Conservation (phyloP, 495 filamentous ascomycete species). For the Neurospora intermedia region DNA sequence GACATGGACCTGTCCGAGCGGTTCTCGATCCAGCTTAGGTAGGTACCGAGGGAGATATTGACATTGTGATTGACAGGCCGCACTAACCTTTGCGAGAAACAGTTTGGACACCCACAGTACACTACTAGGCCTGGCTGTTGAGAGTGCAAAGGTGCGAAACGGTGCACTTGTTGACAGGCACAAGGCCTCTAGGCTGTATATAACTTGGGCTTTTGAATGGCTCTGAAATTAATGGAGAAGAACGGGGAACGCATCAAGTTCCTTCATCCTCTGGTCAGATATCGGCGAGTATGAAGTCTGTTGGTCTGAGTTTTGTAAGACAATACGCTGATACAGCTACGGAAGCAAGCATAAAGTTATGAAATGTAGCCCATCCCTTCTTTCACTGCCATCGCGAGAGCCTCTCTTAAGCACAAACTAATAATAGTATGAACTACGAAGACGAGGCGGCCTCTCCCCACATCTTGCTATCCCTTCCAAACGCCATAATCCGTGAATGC, state of each 20-base stretch:
- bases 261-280: background rate
- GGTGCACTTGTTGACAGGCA: background rate
- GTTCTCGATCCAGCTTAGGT: conserved; percentile 74
- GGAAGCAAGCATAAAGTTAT: too few relatives aligned
- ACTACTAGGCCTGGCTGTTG: background rate
- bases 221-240: background rate
- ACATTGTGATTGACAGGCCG: conserved; percentile 69
- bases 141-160: background rate
- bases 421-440: background rate
- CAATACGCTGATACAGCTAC: too few relatives aligned
- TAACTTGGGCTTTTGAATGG: background rate
- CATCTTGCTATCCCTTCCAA: conserved; percentile 1
- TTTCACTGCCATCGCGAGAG: background rate
- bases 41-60: conserved; percentile 80
- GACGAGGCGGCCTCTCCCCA: background rate
- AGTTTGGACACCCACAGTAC: conserved; percentile 30
- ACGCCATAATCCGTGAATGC: conserved; percentile 16
- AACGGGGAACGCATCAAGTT: background rate
- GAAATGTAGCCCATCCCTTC: too few relatives aligned
- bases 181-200: background rate
- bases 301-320: background rate
- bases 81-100: conserved; percentile 62
- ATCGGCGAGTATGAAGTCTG: background rate
- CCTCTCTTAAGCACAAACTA: background rate
- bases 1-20: conserved; percentile 60